Base-by-base conservation (phyloP, 768 basidiomycete genomes). In the Lactarius hatsudake region DNA sequence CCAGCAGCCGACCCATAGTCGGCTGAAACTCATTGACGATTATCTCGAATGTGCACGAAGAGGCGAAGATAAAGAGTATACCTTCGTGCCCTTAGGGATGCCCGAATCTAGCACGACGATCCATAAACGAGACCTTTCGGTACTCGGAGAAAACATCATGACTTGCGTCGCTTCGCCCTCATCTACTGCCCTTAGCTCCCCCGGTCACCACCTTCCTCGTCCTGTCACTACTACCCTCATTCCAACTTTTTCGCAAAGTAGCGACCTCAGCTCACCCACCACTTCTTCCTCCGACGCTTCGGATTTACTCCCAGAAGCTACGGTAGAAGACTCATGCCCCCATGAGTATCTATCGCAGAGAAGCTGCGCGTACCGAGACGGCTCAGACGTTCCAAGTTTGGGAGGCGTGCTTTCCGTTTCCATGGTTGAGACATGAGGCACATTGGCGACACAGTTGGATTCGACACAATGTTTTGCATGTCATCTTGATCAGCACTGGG, bases 301-400 rank as follows among this genome's bases (percentile, higher is more conserved):
- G 12, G 12, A 10, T 51, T 51, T 23, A 10, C 10, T 51, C 48
- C n/a, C 48, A n/a, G 48, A 51, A 13, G 48, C 48, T 10, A 51
- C 13, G 48, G 23, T 23, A 13, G 48, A 51, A 51, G 48, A 51
- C 48, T 5, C 12, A n/a, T n/a, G n/a, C n/a, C 86, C n/a, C n/a
- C n/a, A n/a, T n/a, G n/a, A n/a, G n/a, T n/a, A n/a, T n/a, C n/a
- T n/a, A n/a, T n/a, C n/a, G n/a, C n/a, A n/a, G n/a, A n/a, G n/a
- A n/a, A n/a, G n/a, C n/a, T n/a, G n/a, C n/a, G n/a, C n/a, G n/a
- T n/a, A n/a, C n/a, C n/a, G n/a, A n/a, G n/a, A n/a, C n/a, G n/a
- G n/a, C n/a, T n/a, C n/a, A n/a, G n/a, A n/a, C n/a, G n/a, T n/a
- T n/a, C n/a, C n/a, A n/a, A n/a, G n/a, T n/a, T n/a, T n/a, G n/a